Evolutionary conservation across 768 basidiomycete species (phyloP), one percentile per base, ranked within the genome.

Genomic region (Cubamyces lactineus): DNA sequence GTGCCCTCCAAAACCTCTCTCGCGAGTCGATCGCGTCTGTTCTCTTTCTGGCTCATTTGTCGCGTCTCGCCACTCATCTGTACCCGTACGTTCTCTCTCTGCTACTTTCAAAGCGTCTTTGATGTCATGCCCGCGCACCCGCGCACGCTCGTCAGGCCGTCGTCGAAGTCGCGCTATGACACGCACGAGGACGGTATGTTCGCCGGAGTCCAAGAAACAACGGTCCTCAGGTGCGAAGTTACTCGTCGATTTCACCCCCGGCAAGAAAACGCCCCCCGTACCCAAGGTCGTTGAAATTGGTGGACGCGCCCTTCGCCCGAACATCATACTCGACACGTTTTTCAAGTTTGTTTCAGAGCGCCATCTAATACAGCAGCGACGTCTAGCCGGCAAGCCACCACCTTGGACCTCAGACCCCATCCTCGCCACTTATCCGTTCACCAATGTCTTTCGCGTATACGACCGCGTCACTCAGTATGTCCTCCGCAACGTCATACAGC

Each of bases 381-480:
- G 74, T 38, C 57, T 72, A 6, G 66, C 70, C 7, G 73, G 73
- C 21, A 59, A 68, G 45, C 61, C 68, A 13, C 62, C 46, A 47
- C 74, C 75, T 42, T 93, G 91, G 91, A 90, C 90, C 0, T 70
- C 79, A 1, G 88, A 93, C 69, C 68, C 73, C 2, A 83, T 87
- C 52, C 76, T 93, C 19, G 77, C 71, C 2, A 68, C 75, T 13
- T 80, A 84, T 66, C 79, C 78, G 30, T 92, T 91, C 70, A 91
- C 89, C 74, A 91, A 91, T 67, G 83, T 87, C 0, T 93, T 82
- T 69, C 88, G 91, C 39, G 84, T 91, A 8, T 79, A 86, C 46
- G 91, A 93, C 75, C 84, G 84, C 39, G 80, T 80, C 17, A 84
- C 82, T 30, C 91, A 93, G 67, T 93, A 80, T 64, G 77, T 92